Conservation (phyloP, 2,329 filamentous ascomycete species). For the Ophiostoma sp. region DNA sequence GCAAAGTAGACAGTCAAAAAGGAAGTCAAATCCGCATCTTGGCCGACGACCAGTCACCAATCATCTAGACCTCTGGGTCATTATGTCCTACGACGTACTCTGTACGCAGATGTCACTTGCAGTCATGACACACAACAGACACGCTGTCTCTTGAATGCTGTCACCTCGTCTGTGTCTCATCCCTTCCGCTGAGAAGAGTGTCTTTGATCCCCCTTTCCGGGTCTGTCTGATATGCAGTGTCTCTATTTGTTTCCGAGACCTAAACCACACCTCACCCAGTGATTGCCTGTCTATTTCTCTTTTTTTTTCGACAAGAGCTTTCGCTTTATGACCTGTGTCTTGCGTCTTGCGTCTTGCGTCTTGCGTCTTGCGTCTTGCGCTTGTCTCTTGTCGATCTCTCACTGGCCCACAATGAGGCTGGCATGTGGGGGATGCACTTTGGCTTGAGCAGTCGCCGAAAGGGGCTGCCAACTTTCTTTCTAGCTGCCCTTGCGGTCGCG, state of each 20-base stretch:
- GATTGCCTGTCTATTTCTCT: not conserved
- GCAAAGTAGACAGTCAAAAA: not conserved
- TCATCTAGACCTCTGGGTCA: not conserved
- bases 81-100: not conserved
- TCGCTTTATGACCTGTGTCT: not conserved
- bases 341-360: slow-evolving; percentile 3
- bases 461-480: not conserved
- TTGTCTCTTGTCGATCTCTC: slow-evolving; percentile 17
- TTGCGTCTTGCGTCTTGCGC: slow-evolving; percentile 1
- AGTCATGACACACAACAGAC: too few relatives aligned
- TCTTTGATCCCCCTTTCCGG: not conserved
- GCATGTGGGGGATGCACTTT: slow-evolving; percentile 1
- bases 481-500: not conserved
- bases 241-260: slow-evolving; percentile 9
- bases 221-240: slow-evolving; percentile 15
- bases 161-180: not conserved
- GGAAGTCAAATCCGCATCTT: not conserved
- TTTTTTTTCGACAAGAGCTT: not conserved
- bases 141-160: not conserved
- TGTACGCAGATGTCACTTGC: not conserved
- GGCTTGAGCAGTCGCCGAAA: not conserved
- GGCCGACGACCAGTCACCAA: too few relatives aligned
- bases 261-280: not conserved
- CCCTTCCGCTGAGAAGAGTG: not conserved
- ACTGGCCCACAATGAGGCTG: slow-evolving; percentile 6